phyloP scores from a whole-genome alignment of 2,329 filamentous ascomycete species.

The Passalora sequoiae region DNA sequence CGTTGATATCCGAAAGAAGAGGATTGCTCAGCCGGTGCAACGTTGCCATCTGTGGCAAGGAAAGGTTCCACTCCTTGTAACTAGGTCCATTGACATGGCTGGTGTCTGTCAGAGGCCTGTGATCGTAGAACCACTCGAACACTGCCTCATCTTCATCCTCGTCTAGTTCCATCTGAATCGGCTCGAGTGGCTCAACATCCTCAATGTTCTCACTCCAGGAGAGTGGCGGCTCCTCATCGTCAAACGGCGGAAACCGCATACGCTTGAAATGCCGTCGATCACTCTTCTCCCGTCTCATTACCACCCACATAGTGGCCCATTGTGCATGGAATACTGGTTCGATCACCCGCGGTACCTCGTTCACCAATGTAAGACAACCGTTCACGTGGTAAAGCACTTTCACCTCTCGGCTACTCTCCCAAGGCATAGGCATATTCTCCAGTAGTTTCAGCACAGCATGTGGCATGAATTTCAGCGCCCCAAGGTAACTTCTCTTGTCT shows the following conservation, averaged over 20 bases:
- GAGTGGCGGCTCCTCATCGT: conserved; percentile 94
- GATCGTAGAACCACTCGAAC: conserved; percentile 96
- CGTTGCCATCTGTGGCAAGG: conserved; percentile 90
- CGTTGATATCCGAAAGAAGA: conserved; percentile 82
- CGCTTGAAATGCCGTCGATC: conserved; percentile 94
- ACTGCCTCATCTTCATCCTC: conserved; percentile 88
- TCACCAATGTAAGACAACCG: conserved; percentile 91
- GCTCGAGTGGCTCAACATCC: conserved; percentile 93
- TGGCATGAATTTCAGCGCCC: conserved; percentile 98
- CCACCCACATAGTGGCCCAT: conserved; percentile 99
- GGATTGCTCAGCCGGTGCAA: conserved; percentile 88
- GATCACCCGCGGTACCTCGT: conserved; percentile 93
- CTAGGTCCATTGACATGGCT: conserved; percentile 92
- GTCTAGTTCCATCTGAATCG: conserved; percentile 97
- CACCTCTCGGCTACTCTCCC: conserved; percentile 93
- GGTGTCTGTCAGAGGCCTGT: conserved; percentile 83
- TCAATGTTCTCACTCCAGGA: conserved; percentile 99
- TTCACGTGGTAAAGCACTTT: conserved; percentile 99
- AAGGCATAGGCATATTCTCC: conserved; percentile 99
- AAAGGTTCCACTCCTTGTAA: conserved; percentile 93
- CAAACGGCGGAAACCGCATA: conserved; percentile 97
- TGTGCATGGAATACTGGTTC: conserved; percentile 97
- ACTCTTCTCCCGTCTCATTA: conserved; percentile 96
- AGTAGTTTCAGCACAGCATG: conserved; percentile 94
- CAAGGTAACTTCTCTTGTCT: conserved; percentile 96